Evolutionary conservation across 2,329 filamentous ascomycete genomes (phyloP).

Genomic region (Colletotrichum gloeosporioides): DNA sequence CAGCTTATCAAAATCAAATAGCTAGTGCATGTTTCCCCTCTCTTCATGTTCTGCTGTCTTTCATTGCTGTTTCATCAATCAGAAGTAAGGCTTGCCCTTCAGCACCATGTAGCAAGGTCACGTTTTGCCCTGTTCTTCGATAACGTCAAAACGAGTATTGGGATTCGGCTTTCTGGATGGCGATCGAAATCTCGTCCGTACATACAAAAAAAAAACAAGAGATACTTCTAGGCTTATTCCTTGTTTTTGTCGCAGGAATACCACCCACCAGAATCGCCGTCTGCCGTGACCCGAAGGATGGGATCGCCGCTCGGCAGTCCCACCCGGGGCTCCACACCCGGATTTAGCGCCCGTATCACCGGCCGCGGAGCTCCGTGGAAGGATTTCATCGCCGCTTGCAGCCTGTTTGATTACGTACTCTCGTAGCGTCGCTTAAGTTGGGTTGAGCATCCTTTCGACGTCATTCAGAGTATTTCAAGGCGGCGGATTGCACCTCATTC

Average conservation of each 20-base stretch:
- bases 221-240: too few relatives aligned
- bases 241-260: background rate
- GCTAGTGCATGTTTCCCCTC: too few relatives aligned
- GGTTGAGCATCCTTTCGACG: fast-evolving
- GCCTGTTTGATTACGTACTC: background rate
- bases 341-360: background rate
- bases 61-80: too few relatives aligned
- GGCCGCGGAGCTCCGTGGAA: background rate
- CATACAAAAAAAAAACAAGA: too few relatives aligned
- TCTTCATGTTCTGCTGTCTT: too few relatives aligned
- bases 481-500: background rate
- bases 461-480: background rate
- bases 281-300: background rate
- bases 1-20: too few relatives aligned
- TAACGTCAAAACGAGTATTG: too few relatives aligned
- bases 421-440: background rate
- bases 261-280: fast-evolving
- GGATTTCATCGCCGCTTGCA: background rate
- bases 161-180: too few relatives aligned
- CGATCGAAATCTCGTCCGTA: too few relatives aligned
- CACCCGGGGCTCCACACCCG: background rate
- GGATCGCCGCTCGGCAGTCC: background rate
- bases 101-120: too few relatives aligned
- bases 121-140: too few relatives aligned
- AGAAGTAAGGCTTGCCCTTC: too few relatives aligned